A percentile compares a stretch with the other conserved stretches of the same genome.
phyloP scores from a whole-genome alignment of 306 rosid genomes.

The Dryas octopetala region DNA sequence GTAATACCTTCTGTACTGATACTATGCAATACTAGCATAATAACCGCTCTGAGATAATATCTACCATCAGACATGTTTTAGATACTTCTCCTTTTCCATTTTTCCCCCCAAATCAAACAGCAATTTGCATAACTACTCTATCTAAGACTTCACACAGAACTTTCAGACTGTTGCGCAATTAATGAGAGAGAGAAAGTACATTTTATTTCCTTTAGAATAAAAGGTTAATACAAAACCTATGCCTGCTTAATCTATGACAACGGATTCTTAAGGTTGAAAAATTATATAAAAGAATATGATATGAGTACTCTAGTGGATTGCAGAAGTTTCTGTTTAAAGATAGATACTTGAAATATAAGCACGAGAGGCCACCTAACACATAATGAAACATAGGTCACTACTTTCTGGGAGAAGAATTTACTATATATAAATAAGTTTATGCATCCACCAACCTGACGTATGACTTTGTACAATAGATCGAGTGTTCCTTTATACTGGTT shows the following conservation, averaged over 20 bases:
- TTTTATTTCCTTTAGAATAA: not conserved
- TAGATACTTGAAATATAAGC: not conserved
- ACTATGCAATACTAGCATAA: not conserved
- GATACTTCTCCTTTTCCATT: not conserved
- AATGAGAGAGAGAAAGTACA: not conserved
- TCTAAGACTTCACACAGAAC: not conserved
- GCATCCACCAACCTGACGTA: slow-evolving; percentile 65
- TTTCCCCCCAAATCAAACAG: not conserved
- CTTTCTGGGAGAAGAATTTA: not conserved
- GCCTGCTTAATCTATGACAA: not conserved
- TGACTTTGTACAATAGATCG: slow-evolving; percentile 73
- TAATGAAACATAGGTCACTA: not conserved
- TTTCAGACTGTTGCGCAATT: not conserved
- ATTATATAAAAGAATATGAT: not conserved
- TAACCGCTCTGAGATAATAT: not conserved
- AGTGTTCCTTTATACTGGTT: slow-evolving; percentile 68
- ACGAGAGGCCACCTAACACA: not conserved
- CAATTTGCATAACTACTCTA: not conserved
- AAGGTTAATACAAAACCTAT: not conserved
- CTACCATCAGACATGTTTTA: not conserved
- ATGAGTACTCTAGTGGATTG: not conserved
- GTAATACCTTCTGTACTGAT: not conserved
- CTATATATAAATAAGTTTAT: not conserved
- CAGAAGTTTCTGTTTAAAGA: not conserved
- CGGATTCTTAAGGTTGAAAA: not conserved